Evolutionary conservation across 2,329 filamentous ascomycete genomes (phyloP), one percentile per base, ranked within the genome.

Genomic region (Tolypocladium inflatum): DNA sequence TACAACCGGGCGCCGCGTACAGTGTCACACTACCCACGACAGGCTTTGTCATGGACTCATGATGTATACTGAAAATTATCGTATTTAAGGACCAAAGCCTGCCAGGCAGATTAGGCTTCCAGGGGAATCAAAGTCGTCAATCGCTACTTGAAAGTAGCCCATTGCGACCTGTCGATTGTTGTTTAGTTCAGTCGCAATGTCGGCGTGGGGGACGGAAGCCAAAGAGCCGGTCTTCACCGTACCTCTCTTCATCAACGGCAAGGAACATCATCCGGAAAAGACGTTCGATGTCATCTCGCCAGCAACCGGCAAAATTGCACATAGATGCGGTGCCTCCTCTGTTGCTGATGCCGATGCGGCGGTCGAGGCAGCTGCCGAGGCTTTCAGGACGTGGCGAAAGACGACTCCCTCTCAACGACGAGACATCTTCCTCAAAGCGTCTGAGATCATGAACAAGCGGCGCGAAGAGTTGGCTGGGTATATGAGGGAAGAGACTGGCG

Each of bases 401-500:
- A 81, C 81, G 3, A 84, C 82, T 52, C 81, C 85, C 1, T 67
- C 75, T 30, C 68, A 78, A 30, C 86, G 88, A 43, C 84, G 89
- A 41, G 82, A 87, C 62, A 84, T 95, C 62, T 78, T 95, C 59
- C 74, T 88, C 59, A 85, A 83, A 68, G 86, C 88, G 0, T 85
- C 87, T 11, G 82, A 85, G 10, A 72, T 91, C 54, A 75, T 92
- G 60, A 76, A 82, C 45, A 71, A 70, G 37, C 81, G 87, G 10
- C 74, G 76, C 26, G 78, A 83, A 8, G 88, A 91, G 69, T 71
- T 90, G 21, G 73, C 71, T 11, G 67, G 75, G 37, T 86, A 85
- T 69, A 83, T 88, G 76, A 72, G 75, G 57, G 64, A 71, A 4
- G 81, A 84, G 69, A 80, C 77, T 0, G 77, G 71, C 35, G 72